Evolutionary conservation across 768 basidiomycete species (phyloP), one percentile per base, ranked within the genome.

Genomic region (Megacollybia marginata): DNA sequence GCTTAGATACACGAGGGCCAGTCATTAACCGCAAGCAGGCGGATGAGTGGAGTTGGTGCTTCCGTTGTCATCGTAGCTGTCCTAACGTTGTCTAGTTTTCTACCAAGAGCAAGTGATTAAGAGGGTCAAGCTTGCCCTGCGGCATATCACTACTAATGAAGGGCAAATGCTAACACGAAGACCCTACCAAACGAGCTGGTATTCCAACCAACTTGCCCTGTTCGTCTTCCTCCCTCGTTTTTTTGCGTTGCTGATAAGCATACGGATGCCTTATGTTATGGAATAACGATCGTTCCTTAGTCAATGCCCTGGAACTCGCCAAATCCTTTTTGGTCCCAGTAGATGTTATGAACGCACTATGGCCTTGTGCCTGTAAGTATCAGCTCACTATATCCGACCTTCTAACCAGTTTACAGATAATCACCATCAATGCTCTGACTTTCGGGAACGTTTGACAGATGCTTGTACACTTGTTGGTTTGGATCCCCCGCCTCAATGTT

Each of bases 21-120:
- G 69, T 79, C 33, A 83, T 86, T 69, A 85, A 78, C 51, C 79
- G 80, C 6, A 78, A 79, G 56, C 83, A 88, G 51, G 81, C 83
- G 0, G 80, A 85, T 55, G 84, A 89, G 57, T 90, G 88, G 88
- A 69, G 88, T 90, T 65, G 62, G 86, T 80, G 16, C n/a, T 7
- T 13, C 34, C 13, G 19, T 15, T 9, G 51, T 38, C n/a, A 15
- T 13, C 32, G 44, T 19, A 28, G 33, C 42, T 42, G 44, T 33
- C 47, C 28, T 49, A 47, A 31, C 33, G 15, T 52, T 44, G 46
- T 49, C 5, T 55, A 88, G 86, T 89, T 11, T 76, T 71, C 53
- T 83, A 88, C 57, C 85, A 88, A 56, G 75, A 74, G 28, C 78
- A 77, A 34, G 76, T 88, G 31, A 75, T 85, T n/a, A 70, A 76